phyloP scores from a whole-genome alignment of 805 yeast species.

The Candida silvatica region DNA sequence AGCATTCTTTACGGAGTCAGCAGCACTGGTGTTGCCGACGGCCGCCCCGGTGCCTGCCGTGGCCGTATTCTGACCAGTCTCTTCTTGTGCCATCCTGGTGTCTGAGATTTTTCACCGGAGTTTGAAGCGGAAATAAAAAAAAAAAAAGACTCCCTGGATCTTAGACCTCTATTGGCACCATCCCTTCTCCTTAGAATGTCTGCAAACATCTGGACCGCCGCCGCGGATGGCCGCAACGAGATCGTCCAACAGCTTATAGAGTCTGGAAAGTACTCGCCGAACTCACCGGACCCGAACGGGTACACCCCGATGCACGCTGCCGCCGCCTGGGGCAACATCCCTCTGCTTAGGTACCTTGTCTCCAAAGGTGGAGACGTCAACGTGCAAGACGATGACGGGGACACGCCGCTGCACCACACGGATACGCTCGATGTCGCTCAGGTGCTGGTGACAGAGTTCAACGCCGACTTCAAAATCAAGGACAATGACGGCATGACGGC shows the following conservation, averaged over 20 bases:
- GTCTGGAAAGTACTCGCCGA: conserved; percentile 48
- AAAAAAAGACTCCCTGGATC: too few relatives aligned
- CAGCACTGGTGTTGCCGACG: too few relatives aligned
- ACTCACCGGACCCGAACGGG: conserved; percentile 83
- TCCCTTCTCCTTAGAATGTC: conserved; percentile 7
- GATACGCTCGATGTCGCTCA: conserved; percentile 66
- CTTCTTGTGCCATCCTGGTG: conserved; percentile 5
- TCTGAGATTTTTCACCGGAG: not conserved
- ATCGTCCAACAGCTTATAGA: conserved; percentile 49
- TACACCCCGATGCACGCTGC: conserved; percentile 98
- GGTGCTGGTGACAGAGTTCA: conserved; percentile 53
- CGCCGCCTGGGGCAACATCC: conserved; percentile 80
- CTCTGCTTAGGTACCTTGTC: conserved; percentile 51
- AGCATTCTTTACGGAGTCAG: too few relatives aligned
- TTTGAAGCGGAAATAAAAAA: not conserved
- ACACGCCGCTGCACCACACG: conserved; percentile 88
- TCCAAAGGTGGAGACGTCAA: conserved; percentile 70
- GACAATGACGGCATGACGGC: conserved; percentile 76
- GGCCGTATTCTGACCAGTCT: too few relatives aligned
- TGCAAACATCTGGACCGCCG: conserved; percentile 87
- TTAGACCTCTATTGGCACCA: not conserved
- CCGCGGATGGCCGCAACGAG: conserved; percentile 70
- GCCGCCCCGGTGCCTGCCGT: too few relatives aligned
- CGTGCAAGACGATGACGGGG: conserved; percentile 82
- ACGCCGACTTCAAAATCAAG: conserved; percentile 54